A percentile compares a stretch with the other conserved stretches of the same genome.
These are phyloP conservation scores for Pyricularia grisea DNA, from an alignment of 2,329 filamentous ascomycete species.

Conservation along the genomic window DNA sequence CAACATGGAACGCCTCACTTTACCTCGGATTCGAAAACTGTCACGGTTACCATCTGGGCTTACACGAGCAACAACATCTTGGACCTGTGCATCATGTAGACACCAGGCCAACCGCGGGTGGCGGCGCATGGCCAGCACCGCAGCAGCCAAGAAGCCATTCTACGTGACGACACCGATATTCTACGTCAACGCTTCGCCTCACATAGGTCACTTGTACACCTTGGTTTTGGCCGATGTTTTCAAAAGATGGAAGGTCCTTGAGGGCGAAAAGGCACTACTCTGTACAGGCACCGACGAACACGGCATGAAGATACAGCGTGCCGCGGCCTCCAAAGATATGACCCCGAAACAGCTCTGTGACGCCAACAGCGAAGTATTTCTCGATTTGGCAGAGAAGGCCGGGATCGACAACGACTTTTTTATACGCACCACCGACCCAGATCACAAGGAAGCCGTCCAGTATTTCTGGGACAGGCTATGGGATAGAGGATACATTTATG, in stretches of 20 bases:
- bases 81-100: slow-evolving; percentile 2
- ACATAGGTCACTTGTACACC: slow-evolving; percentile 89
- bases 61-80: neutral
- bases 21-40: neutral
- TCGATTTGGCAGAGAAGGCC: slow-evolving; percentile 59
- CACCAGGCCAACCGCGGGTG: neutral
- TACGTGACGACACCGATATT: slow-evolving; percentile 97
- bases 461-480: slow-evolving; percentile 81
- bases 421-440: slow-evolving; percentile 78
- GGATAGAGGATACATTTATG: slow-evolving; percentile 71
- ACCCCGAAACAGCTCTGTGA: slow-evolving; percentile 84
- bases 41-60: neutral
- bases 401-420: slow-evolving; percentile 75
- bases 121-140: slow-evolving; percentile 5
- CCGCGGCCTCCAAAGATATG: slow-evolving; percentile 60
- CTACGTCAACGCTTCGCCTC: slow-evolving; percentile 98
- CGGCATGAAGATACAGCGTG: slow-evolving; percentile 93
- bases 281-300: slow-evolving; percentile 95
- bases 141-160: slow-evolving; percentile 57
- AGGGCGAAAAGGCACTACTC: slow-evolving; percentile 61
- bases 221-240: slow-evolving; percentile 86
- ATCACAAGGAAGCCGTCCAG: slow-evolving; percentile 76
- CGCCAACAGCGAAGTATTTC: slow-evolving; percentile 69
- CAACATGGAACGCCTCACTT: neutral
- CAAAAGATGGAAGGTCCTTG: slow-evolving; percentile 81